A percentile compares a stretch with the other conserved stretches of the same genome.
Conservation (phyloP, 1,139 yeast genomes). For the Geotrichum restrictum region DNA sequence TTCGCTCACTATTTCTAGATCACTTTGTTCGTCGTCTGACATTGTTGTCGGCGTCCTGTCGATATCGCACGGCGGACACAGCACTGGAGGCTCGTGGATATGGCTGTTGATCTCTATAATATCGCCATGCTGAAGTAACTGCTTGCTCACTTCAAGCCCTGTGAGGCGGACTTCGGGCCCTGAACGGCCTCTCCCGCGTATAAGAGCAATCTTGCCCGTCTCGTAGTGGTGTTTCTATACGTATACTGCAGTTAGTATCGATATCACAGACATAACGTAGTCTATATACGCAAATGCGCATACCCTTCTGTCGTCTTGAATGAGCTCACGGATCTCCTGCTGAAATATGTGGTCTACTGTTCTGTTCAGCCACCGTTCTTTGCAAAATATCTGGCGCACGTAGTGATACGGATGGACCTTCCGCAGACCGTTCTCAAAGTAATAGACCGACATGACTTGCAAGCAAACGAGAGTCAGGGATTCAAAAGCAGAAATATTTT, state of each 20-base stretch:
- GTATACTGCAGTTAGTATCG: background rate
- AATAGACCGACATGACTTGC: constrained; percentile 4
- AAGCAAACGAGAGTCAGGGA: background rate
- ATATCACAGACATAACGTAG: no score
- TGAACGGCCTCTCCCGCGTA: background rate
- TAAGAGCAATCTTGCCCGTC: constrained; percentile 2
- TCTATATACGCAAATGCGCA: background rate
- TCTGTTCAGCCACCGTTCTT: constrained; percentile 18
- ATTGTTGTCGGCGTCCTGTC: no score
- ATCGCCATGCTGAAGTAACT: constrained; percentile 3
- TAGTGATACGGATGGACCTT: constrained; percentile 17
- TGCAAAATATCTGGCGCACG: constrained; percentile 10
- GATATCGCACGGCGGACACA: background rate
- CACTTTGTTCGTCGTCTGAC: background rate
- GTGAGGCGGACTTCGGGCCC: background rate
- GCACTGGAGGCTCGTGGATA: constrained; percentile 21
- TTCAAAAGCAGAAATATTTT: background rate
- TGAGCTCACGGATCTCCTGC: constrained; percentile 1
- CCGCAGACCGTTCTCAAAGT: constrained; percentile 16
- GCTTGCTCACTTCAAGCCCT: background rate
- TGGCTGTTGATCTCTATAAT: constrained; percentile 10
- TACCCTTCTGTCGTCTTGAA: background rate
- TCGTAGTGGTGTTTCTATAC: background rate
- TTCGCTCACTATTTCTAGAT: constrained; percentile 9
- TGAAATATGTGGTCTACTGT: constrained; percentile 9